Evolutionary conservation across 495 filamentous ascomycete genomes (phyloP), one percentile per base, ranked within the genome.

Genomic region (Pseudevernia furfuracea): DNA sequence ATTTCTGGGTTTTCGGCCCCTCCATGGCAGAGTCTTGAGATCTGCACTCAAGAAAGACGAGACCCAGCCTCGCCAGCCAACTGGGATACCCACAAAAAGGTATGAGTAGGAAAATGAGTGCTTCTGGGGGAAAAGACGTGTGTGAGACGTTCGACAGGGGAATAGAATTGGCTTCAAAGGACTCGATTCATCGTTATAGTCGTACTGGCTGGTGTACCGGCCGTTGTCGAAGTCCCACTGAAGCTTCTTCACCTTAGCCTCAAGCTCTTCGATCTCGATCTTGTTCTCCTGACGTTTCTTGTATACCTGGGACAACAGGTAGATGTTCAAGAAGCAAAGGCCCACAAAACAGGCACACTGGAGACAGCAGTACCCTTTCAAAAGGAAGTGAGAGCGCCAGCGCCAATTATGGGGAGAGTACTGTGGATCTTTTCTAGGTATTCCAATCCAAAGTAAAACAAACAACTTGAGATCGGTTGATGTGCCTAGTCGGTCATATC

Each of bases 41-140:
- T 81, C 78, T 15, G 78, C 77, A 4, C 85, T 86, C 58, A 89
- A 70, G 66, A 87, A 71, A 21, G 78, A 77, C 23, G 79, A 79
- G 19, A 79, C 75, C 61, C 70, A 72, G 44, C 84, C 84, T 62
- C 77, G 77, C 75, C 80, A 85, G 21, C 78, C 82, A 44, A 91
- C 76, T 4, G 88, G 88, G 60, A 90, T 77, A 7, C 87, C 87
- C 37, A 87, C 81, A 36, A 82, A 75, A 15, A 90, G 77, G 69
- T 88, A 86, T 6, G 86, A 85, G 71, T 88, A 89, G 15, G 76
- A 78, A 70, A 90, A 89, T 0, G 76, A 77, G 68, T 89, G 85
- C 65, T 78, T 84, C 64, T 81, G 77, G 1, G 87, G 88, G 66
- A 84, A 83, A 23, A 86, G 68, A 43, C 86, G 77, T 32, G 80